Conservation (phyloP, 768 basidiomycete species). For the Chalciporus sphaerocephalus region DNA sequence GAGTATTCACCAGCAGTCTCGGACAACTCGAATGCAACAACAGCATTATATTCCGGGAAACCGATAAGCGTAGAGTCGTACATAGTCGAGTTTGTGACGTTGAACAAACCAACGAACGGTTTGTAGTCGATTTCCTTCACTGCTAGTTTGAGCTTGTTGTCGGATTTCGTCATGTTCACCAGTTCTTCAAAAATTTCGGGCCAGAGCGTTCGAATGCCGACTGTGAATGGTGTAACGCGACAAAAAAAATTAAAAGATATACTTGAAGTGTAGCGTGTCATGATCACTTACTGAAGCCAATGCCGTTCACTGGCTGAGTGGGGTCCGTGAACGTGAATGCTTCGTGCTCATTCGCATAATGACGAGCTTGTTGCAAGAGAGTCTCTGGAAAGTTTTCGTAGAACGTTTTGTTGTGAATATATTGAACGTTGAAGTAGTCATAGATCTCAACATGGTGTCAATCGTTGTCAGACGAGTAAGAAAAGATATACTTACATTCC, state of each 20-base stretch:
- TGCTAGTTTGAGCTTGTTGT: slow-evolving; percentile 71
- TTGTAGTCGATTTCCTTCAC: slow-evolving; percentile 80
- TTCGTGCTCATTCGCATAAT: slow-evolving; percentile 76
- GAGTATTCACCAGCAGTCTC: slow-evolving; percentile 62
- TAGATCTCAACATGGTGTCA: slow-evolving; percentile 47
- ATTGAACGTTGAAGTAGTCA: slow-evolving; percentile 72
- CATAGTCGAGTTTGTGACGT: slow-evolving; percentile 60
- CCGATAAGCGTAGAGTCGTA: slow-evolving; percentile 57
- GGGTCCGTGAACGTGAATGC: slow-evolving; percentile 63
- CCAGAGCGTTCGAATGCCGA: slow-evolving; percentile 74
- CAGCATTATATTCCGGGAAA: slow-evolving; percentile 64
- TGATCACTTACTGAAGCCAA: slow-evolving; percentile 73
- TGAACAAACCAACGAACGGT: slow-evolving; percentile 83
- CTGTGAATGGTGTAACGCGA: slow-evolving; percentile 32
- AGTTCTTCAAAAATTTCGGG: slow-evolving; percentile 67
- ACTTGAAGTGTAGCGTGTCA: background rate
- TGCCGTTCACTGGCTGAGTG: slow-evolving; percentile 41
- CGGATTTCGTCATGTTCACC: slow-evolving; percentile 68
- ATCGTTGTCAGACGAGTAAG: background rate
- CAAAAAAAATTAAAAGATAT: background rate
- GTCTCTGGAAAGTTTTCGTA: slow-evolving; percentile 66
- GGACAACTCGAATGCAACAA: slow-evolving; percentile 65
- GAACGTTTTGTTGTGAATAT: slow-evolving; percentile 77
- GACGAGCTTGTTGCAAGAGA: slow-evolving; percentile 64
- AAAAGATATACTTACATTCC: slow-evolving; percentile 56